Evolutionary conservation across 805 yeast genomes (phyloP).

Genomic region (Yamadazyma laniorum): DNA sequence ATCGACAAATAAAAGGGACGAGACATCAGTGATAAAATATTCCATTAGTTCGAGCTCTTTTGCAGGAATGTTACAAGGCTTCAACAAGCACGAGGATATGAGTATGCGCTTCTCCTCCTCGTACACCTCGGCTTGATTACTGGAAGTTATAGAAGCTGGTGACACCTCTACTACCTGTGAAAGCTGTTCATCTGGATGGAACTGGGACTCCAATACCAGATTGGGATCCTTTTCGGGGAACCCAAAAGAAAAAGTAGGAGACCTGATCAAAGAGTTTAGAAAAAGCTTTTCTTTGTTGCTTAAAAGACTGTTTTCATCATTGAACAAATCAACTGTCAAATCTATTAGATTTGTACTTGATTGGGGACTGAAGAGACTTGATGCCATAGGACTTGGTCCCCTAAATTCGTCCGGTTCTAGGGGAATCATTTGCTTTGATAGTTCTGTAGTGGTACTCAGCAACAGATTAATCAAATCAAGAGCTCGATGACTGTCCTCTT

Average conservation of each 20-base stretch:
- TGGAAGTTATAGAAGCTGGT: slow-evolving; percentile 4
- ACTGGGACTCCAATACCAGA: neutral
- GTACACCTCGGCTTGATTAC: slow-evolving; percentile 6
- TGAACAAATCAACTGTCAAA: neutral
- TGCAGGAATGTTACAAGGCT: slow-evolving; percentile 7
- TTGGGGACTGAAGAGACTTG: neutral
- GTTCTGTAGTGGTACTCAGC: too few relatives aligned
- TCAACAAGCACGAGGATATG: slow-evolving; percentile 10
- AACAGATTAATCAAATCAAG: neutral
- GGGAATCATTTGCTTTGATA: too few relatives aligned
- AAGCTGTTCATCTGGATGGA: neutral
- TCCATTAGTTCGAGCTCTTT: slow-evolving; percentile 15
- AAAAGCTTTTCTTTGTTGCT: slow-evolving; percentile 19
- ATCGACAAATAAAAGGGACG: slow-evolving; percentile 22
- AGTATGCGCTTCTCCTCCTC: slow-evolving; percentile 13
- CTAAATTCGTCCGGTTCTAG: neutral
- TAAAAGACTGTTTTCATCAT: slow-evolving; percentile 4
- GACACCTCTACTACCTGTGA: neutral
- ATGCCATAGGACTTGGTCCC: neutral
- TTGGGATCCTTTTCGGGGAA: neutral
- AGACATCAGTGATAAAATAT: slow-evolving; percentile 23
- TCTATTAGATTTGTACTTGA: neutral
- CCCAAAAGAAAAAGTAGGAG: slow-evolving; percentile 9
- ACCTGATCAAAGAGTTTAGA: slow-evolving; percentile 14
- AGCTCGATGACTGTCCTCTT: too few relatives aligned